These are phyloP conservation scores for Stagonosporopsis chrysanthemi DNA, from an alignment of 2,329 filamentous ascomycete genomes.

Conservation along the genomic window DNA sequence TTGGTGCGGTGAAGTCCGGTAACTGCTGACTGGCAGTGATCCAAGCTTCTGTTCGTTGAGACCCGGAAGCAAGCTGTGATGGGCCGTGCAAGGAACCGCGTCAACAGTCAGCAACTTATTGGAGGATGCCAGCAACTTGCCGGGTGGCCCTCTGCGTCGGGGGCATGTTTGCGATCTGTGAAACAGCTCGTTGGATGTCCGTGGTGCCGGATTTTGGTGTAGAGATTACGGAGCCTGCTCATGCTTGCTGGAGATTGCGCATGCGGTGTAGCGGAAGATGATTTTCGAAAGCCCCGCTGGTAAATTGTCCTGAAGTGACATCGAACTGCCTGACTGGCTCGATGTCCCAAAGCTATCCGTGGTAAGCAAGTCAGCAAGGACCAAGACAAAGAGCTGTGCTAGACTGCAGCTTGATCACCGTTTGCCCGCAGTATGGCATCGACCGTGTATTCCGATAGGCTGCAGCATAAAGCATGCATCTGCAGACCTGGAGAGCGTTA, in stretches of 20 bases:
- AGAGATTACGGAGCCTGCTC: neutral
- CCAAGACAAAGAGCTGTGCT: neutral
- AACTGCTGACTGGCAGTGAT: neutral
- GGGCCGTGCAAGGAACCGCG: neutral
- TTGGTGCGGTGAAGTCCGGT: neutral
- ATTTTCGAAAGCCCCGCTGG: neutral
- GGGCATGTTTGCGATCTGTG: neutral
- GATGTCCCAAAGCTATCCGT: neutral
- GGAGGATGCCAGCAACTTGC: neutral
- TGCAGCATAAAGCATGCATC: neutral
- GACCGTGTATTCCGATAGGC: neutral
- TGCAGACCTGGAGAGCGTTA: neutral
- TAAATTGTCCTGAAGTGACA: neutral
- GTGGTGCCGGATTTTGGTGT: neutral
- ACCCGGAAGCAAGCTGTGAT: neutral
- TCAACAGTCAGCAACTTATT: neutral
- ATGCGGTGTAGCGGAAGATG: neutral
- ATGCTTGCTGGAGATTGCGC: neutral
- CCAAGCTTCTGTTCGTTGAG: neutral
- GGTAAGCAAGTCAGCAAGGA: neutral
- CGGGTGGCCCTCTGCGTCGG: neutral
- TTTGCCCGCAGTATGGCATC: neutral
- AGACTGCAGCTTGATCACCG: neutral
- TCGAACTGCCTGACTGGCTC: too few species aligned
- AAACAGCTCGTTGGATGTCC: neutral